Evolutionary conservation across 1,139 yeast genomes (phyloP).

Genomic region (Yamadazyma buinensis): DNA sequence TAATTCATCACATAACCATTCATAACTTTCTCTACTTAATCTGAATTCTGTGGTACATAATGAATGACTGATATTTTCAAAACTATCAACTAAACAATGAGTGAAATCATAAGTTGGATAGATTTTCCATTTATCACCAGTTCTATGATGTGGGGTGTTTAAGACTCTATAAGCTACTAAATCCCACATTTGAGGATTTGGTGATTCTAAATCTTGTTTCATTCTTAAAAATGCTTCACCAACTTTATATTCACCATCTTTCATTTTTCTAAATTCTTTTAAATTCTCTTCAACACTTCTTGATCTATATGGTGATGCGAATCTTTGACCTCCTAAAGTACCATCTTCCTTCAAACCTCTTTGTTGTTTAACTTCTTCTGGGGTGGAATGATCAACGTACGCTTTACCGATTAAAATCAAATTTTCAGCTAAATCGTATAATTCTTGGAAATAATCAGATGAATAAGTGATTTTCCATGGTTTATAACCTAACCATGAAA

Average conservation of each 20-base stretch:
- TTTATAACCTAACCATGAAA: conserved; percentile 87
- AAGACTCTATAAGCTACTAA: conserved; percentile 96
- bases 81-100: conserved; percentile 96
- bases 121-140: conserved; percentile 95
- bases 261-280: conserved; percentile 82
- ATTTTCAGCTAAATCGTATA: conserved; percentile 83
- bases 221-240: conserved; percentile 95
- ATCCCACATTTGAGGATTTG: conserved; percentile 99
- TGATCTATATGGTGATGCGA: conserved; percentile 73
- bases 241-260: conserved; percentile 79
- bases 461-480: conserved; percentile 96
- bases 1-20: conserved; percentile 96
- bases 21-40: conserved; percentile 89
- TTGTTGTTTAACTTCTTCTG: conserved; percentile 84
- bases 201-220: conserved; percentile 91
- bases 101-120: conserved; percentile 99
- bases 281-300: conserved; percentile 72
- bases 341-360: conserved; percentile 93
- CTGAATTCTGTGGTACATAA: conserved; percentile 94
- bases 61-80: conserved; percentile 93
- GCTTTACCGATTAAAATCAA: conserved; percentile 69
- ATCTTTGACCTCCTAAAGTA: conserved; percentile 87
- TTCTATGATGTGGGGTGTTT: conserved; percentile 90
- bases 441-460: conserved; percentile 87
- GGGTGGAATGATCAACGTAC: conserved; percentile 90